These are phyloP conservation scores for Lecanoromycetidae sp. DNA, from an alignment of 2,329 filamentous ascomycete species.

Conservation along the genomic window DNA sequence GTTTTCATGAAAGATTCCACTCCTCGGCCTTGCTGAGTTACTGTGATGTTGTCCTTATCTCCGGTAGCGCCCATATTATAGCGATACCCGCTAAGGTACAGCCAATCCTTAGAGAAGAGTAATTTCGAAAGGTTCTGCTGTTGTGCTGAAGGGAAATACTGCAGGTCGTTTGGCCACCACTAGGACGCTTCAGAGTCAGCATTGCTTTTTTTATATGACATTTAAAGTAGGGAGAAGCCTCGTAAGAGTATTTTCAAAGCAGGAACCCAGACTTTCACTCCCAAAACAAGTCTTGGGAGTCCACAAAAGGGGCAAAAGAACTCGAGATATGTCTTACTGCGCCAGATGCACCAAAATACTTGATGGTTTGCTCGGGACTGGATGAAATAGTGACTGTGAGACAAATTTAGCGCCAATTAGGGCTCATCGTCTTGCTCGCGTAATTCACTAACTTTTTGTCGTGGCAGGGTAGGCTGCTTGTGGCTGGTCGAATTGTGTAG, in stretches of 20 bases:
- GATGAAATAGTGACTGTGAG: neutral
- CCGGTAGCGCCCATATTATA: constrained; percentile 9
- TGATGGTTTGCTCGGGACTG: constrained; percentile 9
- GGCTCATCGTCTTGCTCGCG: neutral
- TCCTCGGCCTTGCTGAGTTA: neutral
- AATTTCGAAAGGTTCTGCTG: constrained; percentile 7
- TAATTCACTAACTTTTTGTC: neutral
- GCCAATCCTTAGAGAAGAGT: constrained; percentile 7
- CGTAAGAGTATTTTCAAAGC: too few species aligned
- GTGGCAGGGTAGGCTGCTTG: constrained; percentile 2
- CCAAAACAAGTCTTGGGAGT: too few species aligned
- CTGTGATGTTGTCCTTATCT: neutral
- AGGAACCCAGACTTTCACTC: too few species aligned
- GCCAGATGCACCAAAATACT: constrained; percentile 9
- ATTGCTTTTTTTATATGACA: too few species aligned
- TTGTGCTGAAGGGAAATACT: constrained; percentile 6
- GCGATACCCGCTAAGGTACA: constrained; percentile 9
- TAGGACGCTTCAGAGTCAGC: too few species aligned
- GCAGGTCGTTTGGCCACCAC: constrained; percentile 12
- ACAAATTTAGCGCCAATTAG: neutral
- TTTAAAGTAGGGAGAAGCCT: too few species aligned
- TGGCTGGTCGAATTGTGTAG: constrained; percentile 1
- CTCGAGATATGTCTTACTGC: too few species aligned
- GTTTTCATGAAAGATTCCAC: constrained; percentile 8
- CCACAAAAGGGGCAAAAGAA: too few species aligned